Percentiles rank a stretch among this genome's conserved stretches.
Conservation (phyloP, 495 filamentous ascomycete genomes). For the Penicillium cosmopolitanum region DNA sequence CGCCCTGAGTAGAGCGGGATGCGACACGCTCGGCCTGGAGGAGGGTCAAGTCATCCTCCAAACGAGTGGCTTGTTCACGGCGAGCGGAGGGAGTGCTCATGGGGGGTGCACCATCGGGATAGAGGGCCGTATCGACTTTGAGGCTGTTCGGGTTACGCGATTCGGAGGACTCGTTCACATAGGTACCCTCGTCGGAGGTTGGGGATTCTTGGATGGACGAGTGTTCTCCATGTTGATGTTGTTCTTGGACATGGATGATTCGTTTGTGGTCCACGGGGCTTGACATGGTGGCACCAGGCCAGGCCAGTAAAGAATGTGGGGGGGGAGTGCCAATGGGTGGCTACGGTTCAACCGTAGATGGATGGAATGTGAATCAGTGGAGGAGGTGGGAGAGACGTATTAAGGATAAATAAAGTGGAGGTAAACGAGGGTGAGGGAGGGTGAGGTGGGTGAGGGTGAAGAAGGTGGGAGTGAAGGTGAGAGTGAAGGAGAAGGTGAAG, state of each 20-base stretch:
- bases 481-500: background rate
- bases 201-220: conserved; percentile 29
- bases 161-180: conserved; percentile 36
- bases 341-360: conserved; percentile 10
- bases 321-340: conserved; percentile 8
- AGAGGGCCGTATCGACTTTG: conserved; percentile 38
- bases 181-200: conserved; percentile 45
- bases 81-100: conserved; percentile 54
- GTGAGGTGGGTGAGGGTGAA: background rate
- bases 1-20: conserved; percentile 55
- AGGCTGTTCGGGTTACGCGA: conserved; percentile 27
- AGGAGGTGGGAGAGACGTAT: background rate
- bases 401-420: conserved; percentile 1
- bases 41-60: conserved; percentile 85
- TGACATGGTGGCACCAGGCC: conserved; percentile 53
- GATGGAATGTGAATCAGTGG: conserved; percentile 6
- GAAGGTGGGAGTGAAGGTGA: background rate
- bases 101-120: conserved; percentile 27
- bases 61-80: conserved; percentile 68
- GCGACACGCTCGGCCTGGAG: conserved; percentile 80
- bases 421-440: background rate
- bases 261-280: conserved; percentile 46
- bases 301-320: conserved; percentile 36
- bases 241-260: conserved; percentile 26
- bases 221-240: conserved; percentile 27